These are phyloP conservation scores for Didymella keratinophila DNA, from an alignment of 2,329 filamentous ascomycete genomes.

Conservation along the genomic window DNA sequence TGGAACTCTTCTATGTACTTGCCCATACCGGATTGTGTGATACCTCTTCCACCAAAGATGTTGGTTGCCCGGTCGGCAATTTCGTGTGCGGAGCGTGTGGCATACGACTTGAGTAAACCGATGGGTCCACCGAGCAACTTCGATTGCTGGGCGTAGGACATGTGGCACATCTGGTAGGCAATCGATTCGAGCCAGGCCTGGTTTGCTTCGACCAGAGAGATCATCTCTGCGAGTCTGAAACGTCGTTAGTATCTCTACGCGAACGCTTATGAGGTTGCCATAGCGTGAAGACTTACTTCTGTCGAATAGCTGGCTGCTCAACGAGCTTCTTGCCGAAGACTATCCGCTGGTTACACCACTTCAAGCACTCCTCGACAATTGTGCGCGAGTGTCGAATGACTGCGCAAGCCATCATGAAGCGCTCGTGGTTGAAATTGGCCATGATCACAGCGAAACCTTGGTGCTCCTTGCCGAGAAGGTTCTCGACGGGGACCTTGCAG, in stretches of 20 bases:
- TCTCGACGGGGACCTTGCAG: slow-evolving; percentile 81
- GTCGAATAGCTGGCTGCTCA: slow-evolving; percentile 80
- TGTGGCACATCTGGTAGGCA: slow-evolving; percentile 87
- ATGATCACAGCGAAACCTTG: slow-evolving; percentile 87
- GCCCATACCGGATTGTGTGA: slow-evolving; percentile 86
- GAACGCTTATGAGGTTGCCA: neutral
- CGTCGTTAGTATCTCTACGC: neutral
- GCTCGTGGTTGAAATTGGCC: slow-evolving; percentile 88
- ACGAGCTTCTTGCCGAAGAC: slow-evolving; percentile 85
- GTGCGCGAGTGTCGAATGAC: slow-evolving; percentile 71
- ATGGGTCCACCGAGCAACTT: slow-evolving; percentile 81
- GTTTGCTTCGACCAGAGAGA: slow-evolving; percentile 79
- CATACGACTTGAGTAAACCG: slow-evolving; percentile 80
- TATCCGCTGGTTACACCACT: slow-evolving; percentile 86
- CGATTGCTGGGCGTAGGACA: slow-evolving; percentile 80
- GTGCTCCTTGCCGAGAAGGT: slow-evolving; percentile 82
- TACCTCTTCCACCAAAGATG: slow-evolving; percentile 82
- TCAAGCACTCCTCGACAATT: slow-evolving; percentile 82
- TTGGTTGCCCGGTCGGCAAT: slow-evolving; percentile 84
- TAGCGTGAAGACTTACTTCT: slow-evolving; percentile 67
- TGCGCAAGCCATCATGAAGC: slow-evolving; percentile 75
- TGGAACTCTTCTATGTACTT: slow-evolving; percentile 84
- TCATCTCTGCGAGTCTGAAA: slow-evolving; percentile 81
- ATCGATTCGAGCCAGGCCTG: slow-evolving; percentile 86
- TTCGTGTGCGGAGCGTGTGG: slow-evolving; percentile 79